Evolutionary conservation across 2,329 filamentous ascomycete genomes (phyloP), one percentile per base, ranked within the genome.

Genomic region (Aspergillus novoparasiticus): DNA sequence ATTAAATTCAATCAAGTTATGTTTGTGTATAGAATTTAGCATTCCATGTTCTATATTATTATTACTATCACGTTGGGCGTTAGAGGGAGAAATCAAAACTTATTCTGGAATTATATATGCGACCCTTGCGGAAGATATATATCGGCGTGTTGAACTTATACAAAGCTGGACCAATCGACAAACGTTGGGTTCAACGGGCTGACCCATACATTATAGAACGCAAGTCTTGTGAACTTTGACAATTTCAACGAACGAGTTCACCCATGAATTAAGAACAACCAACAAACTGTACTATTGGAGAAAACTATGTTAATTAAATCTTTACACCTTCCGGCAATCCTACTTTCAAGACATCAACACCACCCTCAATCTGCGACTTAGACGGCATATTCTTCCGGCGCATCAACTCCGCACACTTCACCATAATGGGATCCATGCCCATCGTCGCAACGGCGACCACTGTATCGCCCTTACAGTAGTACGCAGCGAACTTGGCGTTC

Each of bases 381-480:
- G 81, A 84, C 1, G 91, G 90, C 93, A 98, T 97, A 78, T 88
- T 91, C 43, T 87, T 87, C 67, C 87, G 82, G 64, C 89, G 85
- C 92, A 98, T 96, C 79, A 98, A 80, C 82, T 96, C 92, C 1
- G 91, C 90, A 58, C 86, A 86, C 80, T 97, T 92, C 1, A 81
- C 80, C 90, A 97, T 93, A 61, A 91, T 86, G 0, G 95, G 95
- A 76, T 99, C 95, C 80, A 88, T 89, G 67, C 90, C 89, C 93
- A 97, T 97, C 63, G 87, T 94, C 0, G 93, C 93, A 71, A 97
- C 91, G 0, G 95, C 95, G 14, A 97, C 91, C 1, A 97, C 89
- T 0, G 88, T 90, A 58, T 98, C 92, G 2, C 90, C 93, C 76
- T 91, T 90, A 59, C 88, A 89, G 76, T 97, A 99, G 79, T 92